phyloP scores from a whole-genome alignment of 2,329 filamentous ascomycete genomes.

The Leptographium lundbergii region DNA sequence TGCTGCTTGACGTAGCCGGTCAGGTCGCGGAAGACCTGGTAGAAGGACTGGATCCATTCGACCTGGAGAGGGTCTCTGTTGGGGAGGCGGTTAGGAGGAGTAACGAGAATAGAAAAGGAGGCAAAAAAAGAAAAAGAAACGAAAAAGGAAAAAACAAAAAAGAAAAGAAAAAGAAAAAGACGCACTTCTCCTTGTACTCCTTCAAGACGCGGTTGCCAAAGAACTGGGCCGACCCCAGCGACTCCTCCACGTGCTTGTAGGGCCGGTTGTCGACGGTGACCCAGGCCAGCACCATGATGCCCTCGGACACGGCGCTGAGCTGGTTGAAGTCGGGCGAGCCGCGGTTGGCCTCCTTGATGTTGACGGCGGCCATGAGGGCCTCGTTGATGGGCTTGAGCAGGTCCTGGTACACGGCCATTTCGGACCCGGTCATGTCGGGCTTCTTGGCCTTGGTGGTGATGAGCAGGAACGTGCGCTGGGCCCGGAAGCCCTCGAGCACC shows the following conservation, averaged over 20 bases:
- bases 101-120: not conserved
- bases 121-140: too few relatives aligned
- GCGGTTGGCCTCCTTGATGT: slow-evolving; percentile 72
- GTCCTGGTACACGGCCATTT: slow-evolving; percentile 56
- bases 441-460: slow-evolving; percentile 88
- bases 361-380: slow-evolving; percentile 64
- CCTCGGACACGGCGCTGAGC: slow-evolving; percentile 76
- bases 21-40: slow-evolving; percentile 76
- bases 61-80: slow-evolving; percentile 64
- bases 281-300: slow-evolving; percentile 83
- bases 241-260: slow-evolving; percentile 73
- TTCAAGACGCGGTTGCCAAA: slow-evolving; percentile 91
- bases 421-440: slow-evolving; percentile 52
- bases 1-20: slow-evolving; percentile 74
- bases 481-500: slow-evolving; percentile 57
- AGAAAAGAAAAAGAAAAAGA: not conserved
- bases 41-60: slow-evolving; percentile 88
- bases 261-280: slow-evolving; percentile 75
- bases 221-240: slow-evolving; percentile 74
- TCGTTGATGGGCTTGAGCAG: slow-evolving; percentile 81
- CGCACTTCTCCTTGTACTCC: slow-evolving; percentile 63
- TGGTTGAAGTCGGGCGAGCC: slow-evolving; percentile 66
- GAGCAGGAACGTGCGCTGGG: slow-evolving; percentile 77
- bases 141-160: not conserved
- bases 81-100: not conserved